Base-by-base conservation (phyloP, 495 filamentous ascomycete genomes). In the Annulohypoxylon stygium region DNA sequence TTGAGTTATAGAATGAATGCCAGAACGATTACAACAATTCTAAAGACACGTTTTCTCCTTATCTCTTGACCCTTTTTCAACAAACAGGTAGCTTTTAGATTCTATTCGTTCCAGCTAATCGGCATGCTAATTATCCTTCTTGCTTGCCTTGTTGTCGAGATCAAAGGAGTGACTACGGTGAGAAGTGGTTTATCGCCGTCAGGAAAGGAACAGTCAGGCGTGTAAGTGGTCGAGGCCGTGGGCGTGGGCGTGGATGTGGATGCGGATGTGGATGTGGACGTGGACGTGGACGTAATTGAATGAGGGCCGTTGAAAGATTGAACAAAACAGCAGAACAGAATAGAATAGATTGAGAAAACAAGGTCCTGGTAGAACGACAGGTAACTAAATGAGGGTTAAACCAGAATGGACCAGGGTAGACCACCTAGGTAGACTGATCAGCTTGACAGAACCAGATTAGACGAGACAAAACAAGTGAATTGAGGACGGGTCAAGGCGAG, bases 111-210 rank as follows among this genome's bases (percentile, higher is more conserved):
- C 50, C 23, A 48, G 45, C 59, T 54, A 51, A 66, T 39, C 51
- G 10, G 53, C 26, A 45, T 66, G 37, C 57, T 33, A 30, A 62
- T 57, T 68, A 41, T 51, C 16, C 43, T 18, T 47, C 5, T 47
- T 47, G 18, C 16, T 47, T 8, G 60, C 59, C 63, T 63, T 23
- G 30, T 16, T 41, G 16, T 25, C 8, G 47, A 33, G 55, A 47
- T 57, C 12, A 65, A 78, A 77, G 6, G 77, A 79, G 55, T 66
- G 76, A 72, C 65, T 70, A 51, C 64, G 60, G 68, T 67, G 50
- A 62, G 63, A 37, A 18, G 20, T 23, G 18, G n/a, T 18, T 30
- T 30, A 43, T 62, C 33, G 65, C 4, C 23, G 65, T 39, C 36
- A 47, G 41, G 34, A 34, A 65, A 62, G 26, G 30, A 69, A 71